These are phyloP conservation scores for Melampsora larici-populina DNA, from an alignment of 1,284 basidiomycete genomes.

Conservation along the genomic window DNA sequence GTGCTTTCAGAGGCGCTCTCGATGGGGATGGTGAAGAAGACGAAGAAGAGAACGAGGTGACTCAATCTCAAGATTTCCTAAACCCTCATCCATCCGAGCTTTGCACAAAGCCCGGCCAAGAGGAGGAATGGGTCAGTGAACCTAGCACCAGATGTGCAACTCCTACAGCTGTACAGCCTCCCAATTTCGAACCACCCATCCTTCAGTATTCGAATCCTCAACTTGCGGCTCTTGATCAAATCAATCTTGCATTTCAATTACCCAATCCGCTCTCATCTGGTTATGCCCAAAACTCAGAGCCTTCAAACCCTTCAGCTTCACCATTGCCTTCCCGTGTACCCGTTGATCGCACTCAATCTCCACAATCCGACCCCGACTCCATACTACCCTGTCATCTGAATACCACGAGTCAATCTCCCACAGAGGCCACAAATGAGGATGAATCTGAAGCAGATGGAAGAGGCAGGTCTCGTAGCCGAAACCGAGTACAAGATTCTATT, in stretches of 20 bases:
- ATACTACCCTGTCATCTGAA: neutral
- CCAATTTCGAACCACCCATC: neutral
- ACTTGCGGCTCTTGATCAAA: neutral
- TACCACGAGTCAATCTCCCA: neutral
- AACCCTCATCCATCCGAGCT: neutral
- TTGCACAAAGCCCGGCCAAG: neutral
- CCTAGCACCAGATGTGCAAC: slow-evolving; percentile 13
- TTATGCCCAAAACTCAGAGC: neutral
- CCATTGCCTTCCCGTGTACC: neutral
- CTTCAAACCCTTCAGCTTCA: neutral
- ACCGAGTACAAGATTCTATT: slow-evolving; percentile 3
- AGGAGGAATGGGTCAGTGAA: slow-evolving; percentile 20
- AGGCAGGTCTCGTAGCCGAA: slow-evolving; percentile 4
- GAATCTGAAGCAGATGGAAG: neutral
- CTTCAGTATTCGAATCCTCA: neutral
- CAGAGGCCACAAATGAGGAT: neutral
- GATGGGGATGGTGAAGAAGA: slow-evolving; percentile 2
- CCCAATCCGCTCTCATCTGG: slow-evolving; percentile 32
- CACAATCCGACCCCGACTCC: neutral
- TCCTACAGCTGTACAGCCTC: neutral
- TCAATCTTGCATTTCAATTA: slow-evolving; percentile 16
- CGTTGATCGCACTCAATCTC: neutral
- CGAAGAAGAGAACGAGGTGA: slow-evolving; percentile 4
- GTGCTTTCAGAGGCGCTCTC: slow-evolving; percentile 26
- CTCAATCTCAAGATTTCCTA: neutral